Percentiles rank a stretch among this genome's conserved stretches.
Conservation (phyloP, 2,329 filamentous ascomycete genomes). For the Geosmithia putterillii region DNA sequence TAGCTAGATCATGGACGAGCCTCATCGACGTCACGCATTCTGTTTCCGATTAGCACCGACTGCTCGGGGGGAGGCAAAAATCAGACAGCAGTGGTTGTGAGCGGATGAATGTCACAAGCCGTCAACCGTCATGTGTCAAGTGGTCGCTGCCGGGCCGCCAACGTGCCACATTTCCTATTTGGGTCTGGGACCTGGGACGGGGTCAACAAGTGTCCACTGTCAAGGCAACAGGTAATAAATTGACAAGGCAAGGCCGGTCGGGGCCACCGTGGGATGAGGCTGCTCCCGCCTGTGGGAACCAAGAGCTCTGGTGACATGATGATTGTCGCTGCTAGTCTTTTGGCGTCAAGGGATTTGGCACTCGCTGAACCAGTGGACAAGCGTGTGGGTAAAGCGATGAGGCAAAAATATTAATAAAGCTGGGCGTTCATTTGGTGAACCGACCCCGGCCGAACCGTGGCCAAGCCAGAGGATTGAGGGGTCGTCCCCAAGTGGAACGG, state of each 20-base stretch:
- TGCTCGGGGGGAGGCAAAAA: background rate
- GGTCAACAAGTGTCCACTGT: no score
- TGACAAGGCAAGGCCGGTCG: no score
- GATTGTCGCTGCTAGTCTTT: no score
- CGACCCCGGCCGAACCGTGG: background rate
- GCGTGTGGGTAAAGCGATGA: background rate
- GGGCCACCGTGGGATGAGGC: background rate
- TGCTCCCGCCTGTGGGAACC: no score
- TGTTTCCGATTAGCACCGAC: background rate
- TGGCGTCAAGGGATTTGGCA: background rate
- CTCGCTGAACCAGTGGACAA: no score
- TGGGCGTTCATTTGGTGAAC: background rate
- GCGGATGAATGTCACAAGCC: no score
- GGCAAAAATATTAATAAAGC: background rate
- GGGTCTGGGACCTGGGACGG: no score
- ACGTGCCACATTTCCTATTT: background rate
- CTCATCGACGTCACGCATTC: no score
- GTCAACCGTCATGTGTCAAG: background rate
- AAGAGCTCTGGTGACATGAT: background rate
- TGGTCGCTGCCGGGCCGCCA: background rate
- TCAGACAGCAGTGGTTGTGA: no score
- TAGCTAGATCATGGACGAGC: no score
- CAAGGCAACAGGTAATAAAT: no score
- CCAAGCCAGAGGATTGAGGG: background rate
- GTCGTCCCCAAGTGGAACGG: no score